A percentile compares a stretch with the other conserved stretches of the same genome.
Evolutionary conservation across 441 rosid species (phyloP).

Genomic region (Aquilaria agallochum): DNA sequence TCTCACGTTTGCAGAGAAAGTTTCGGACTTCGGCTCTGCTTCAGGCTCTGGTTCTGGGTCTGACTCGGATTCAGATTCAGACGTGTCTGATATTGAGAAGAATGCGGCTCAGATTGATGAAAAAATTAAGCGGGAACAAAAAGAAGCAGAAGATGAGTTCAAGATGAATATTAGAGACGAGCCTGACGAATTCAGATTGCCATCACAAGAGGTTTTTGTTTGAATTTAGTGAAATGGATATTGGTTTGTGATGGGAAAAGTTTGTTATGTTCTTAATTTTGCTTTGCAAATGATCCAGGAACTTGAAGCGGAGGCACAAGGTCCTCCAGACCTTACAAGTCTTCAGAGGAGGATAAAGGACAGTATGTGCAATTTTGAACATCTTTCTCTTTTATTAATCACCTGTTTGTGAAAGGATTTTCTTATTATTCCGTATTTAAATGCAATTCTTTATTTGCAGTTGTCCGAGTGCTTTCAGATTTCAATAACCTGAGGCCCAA

Average conservation of each 20-base stretch:
- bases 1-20: conserved; percentile 26
- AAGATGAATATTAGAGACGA: conserved; percentile 69
- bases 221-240: not conserved
- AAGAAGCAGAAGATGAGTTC: conserved; percentile 66
- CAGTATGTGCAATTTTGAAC: conserved; percentile 37
- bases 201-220: conserved; percentile 58
- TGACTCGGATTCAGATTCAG: conserved; percentile 55
- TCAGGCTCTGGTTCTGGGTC: conserved; percentile 28
- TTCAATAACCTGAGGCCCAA: conserved; percentile 66
- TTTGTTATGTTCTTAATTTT: conserved; percentile 8
- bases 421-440: not conserved
- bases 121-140: conserved; percentile 39
- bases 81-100: conserved; percentile 56
- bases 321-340: conserved; percentile 68
- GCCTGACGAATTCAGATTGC: conserved; percentile 83
- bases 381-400: not conserved
- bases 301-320: conserved; percentile 68
- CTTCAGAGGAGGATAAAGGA: conserved; percentile 79
- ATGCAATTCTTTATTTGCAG: conserved; percentile 30
- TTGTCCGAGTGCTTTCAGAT: conserved; percentile 82
- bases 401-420: conserved; percentile 3
- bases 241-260: not conserved
- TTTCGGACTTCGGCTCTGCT: conserved; percentile 24
- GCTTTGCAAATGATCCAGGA: conserved; percentile 44
- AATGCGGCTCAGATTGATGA: conserved; percentile 59